Percentiles rank a stretch among this genome's conserved stretches.
Conservation (phyloP, 1,284 basidiomycete genomes). For the Ustilago vetiveriae region DNA sequence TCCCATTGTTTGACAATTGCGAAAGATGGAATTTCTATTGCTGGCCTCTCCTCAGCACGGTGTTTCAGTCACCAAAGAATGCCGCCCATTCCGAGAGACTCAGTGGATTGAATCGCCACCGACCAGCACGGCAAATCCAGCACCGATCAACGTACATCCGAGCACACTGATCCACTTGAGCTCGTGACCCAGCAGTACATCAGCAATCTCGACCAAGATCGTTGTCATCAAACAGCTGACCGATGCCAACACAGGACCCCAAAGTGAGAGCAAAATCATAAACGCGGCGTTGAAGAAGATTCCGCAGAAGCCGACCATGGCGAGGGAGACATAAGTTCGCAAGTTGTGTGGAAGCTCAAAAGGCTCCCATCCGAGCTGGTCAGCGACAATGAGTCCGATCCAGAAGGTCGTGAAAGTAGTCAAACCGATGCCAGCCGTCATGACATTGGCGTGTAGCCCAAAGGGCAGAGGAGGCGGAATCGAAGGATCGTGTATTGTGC, state of each 20-base stretch:
- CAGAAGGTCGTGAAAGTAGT: conserved; percentile 57
- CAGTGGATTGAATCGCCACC: conserved; percentile 38
- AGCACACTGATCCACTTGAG: conserved; percentile 56
- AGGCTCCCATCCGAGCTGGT: conserved; percentile 52
- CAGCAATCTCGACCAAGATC: conserved; percentile 59
- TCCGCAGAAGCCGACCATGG: conserved; percentile 51
- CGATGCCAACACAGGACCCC: conserved; percentile 65
- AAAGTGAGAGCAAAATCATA: conserved; percentile 61
- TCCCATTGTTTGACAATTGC: no score
- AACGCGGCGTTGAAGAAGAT: conserved; percentile 65
- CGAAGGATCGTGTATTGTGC: conserved; percentile 22
- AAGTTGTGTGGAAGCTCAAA: conserved; percentile 58
- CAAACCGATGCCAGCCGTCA: conserved; percentile 64
- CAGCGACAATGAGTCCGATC: conserved; percentile 55
- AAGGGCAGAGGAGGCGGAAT: conserved; percentile 64
- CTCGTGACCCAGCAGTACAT: conserved; percentile 53
- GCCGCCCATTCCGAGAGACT: no score
- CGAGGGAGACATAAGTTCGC: conserved; percentile 37
- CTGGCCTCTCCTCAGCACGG: no score
- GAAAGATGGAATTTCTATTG: no score
- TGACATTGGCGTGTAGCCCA: conserved; percentile 63
- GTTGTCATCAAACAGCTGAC: conserved; percentile 65
- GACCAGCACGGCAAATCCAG: conserved; percentile 58
- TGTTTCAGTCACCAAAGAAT: no score
- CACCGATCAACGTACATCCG: conserved; percentile 57